Evolutionary conservation across 352 stramenopile species (phyloP).

Genomic region (Lagenidium giganteum): DNA sequence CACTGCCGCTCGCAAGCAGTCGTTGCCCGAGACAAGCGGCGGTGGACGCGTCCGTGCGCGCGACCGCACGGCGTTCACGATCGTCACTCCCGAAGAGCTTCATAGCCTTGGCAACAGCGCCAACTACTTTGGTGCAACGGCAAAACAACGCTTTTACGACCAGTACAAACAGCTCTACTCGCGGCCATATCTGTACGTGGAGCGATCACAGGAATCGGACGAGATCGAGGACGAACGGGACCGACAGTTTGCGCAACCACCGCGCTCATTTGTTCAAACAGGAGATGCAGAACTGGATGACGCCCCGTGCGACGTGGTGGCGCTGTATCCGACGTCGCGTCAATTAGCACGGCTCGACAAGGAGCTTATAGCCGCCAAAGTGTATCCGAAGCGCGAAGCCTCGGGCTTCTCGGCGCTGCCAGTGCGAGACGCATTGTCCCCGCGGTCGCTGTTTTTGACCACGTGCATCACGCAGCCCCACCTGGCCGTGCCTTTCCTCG

Average conservation of each 20-base stretch:
- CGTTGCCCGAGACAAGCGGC: conserved; percentile 19
- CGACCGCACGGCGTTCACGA: too few relatives aligned
- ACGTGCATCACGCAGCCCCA: conserved; percentile 30
- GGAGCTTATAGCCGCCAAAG: conserved; percentile 17
- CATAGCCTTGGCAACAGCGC: conserved; percentile 22
- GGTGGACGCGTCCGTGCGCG: conserved; percentile 35
- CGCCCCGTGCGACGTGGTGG: conserved; percentile 27
- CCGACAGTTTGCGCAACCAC: conserved; percentile 4
- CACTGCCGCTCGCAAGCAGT: conserved; percentile 7
- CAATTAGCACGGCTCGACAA: conserved; percentile 33
- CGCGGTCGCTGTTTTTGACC: conserved; percentile 45
- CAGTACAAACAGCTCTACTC: conserved; percentile 50
- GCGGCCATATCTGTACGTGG: conserved; percentile 43
- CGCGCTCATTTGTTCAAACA: conserved; percentile 7
- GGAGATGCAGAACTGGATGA: conserved; percentile 4
- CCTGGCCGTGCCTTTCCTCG: conserved; percentile 43
- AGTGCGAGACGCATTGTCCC: conserved; percentile 33
- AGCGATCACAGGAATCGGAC: conserved; percentile 2
- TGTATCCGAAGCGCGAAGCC: conserved; percentile 7
- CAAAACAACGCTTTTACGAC: conserved; percentile 41
- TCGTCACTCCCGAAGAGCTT: too few relatives aligned
- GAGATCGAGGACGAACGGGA: too few relatives aligned
- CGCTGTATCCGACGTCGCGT: conserved; percentile 32
- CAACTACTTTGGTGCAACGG: conserved; percentile 41
- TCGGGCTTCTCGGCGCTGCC: conserved; percentile 11